Evolutionary conservation across 768 basidiomycete genomes (phyloP).

Genomic region (Mrakia gelida): DNA sequence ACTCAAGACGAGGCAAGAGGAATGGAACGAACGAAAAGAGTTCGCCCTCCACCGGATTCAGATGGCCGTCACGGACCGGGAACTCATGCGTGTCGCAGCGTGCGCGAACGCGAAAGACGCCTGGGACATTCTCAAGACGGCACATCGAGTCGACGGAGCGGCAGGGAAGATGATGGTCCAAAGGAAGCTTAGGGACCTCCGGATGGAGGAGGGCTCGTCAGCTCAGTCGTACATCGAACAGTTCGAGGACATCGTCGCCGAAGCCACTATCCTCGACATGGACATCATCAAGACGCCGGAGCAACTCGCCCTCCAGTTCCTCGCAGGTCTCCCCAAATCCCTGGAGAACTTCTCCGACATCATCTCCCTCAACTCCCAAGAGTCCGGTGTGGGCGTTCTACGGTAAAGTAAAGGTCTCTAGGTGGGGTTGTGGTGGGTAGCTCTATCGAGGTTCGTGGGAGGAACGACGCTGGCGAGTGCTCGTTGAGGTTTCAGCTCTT

Average conservation of each 20-base stretch:
- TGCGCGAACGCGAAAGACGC: neutral
- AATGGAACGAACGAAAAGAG: constrained; percentile 12
- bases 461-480: too few species aligned
- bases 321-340: neutral
- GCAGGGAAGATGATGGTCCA: constrained; percentile 1
- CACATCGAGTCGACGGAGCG: constrained; percentile 6
- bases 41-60: constrained; percentile 16
- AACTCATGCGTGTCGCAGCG: neutral
- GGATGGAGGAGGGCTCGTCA: constrained; percentile 13
- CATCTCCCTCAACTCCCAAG: too few species aligned
- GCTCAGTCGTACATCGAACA: constrained; percentile 3
- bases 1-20: neutral
- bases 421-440: too few species aligned
- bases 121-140: constrained; percentile 9
- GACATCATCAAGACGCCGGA: too few species aligned
- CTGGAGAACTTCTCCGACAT: too few species aligned
- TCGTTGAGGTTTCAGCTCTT: too few species aligned
- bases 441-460: too few species aligned
- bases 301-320: too few species aligned
- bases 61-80: constrained; percentile 7
- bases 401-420: too few species aligned
- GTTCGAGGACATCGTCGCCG: too few species aligned
- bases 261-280: too few species aligned
- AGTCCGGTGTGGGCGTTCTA: too few species aligned
- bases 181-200: constrained; percentile 1